These are phyloP conservation scores for Hypoxylon sp. DNA, from an alignment of 2,329 filamentous ascomycete genomes.

Conservation along the genomic window DNA sequence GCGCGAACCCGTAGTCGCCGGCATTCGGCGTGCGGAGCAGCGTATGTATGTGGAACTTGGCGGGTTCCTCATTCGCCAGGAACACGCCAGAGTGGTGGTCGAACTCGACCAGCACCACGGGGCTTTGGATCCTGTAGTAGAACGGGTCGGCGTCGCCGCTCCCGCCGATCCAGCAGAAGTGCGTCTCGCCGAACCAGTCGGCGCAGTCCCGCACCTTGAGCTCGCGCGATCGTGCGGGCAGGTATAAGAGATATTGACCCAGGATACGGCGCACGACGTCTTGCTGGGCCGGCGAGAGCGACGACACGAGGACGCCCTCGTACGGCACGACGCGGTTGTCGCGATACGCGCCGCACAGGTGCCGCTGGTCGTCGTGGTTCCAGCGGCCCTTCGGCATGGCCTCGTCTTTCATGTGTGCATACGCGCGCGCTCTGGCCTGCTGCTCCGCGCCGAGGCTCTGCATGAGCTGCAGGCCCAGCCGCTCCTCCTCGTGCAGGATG, in stretches of 20 bases:
- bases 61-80: conserved; percentile 76
- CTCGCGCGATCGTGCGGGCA: conserved; percentile 67
- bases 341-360: conserved; percentile 80
- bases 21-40: conserved; percentile 77
- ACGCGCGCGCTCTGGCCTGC: conserved; percentile 67
- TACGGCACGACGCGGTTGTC: conserved; percentile 83
- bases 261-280: conserved; percentile 68
- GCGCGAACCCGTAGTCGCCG: conserved; percentile 77
- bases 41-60: conserved; percentile 84
- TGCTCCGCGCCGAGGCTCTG: conserved; percentile 64
- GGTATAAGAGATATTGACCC: conserved; percentile 74
- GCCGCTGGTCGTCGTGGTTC: conserved; percentile 85
- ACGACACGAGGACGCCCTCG: conserved; percentile 71
- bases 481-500: conserved; percentile 74
- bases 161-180: conserved; percentile 83
- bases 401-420: conserved; percentile 70
- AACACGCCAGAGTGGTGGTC: conserved; percentile 86
- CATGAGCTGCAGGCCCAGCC: conserved; percentile 75
- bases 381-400: conserved; percentile 76
- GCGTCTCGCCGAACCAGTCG: conserved; percentile 74
- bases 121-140: conserved; percentile 82
- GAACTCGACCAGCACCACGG: conserved; percentile 80
- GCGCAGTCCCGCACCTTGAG: conserved; percentile 67
- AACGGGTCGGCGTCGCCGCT: conserved; percentile 75
- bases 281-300: conserved; percentile 63